These are phyloP conservation scores for Cordyceps javanica DNA, from an alignment of 2,329 filamentous ascomycete species.

Conservation along the genomic window DNA sequence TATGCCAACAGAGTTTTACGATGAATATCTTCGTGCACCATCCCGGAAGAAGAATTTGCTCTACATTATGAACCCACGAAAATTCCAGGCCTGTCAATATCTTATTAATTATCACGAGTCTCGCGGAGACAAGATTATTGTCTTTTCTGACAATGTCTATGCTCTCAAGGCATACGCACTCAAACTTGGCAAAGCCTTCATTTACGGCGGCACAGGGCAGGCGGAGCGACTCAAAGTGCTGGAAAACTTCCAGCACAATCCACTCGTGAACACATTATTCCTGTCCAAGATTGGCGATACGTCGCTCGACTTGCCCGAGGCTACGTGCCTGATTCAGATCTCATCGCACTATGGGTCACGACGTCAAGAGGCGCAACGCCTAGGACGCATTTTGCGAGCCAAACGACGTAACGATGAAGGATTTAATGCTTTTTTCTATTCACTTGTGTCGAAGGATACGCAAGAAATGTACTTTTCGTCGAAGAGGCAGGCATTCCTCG, in stretches of 20 bases:
- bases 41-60: constrained; percentile 47
- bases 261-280: constrained; percentile 85
- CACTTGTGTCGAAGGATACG: constrained; percentile 92
- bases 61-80: constrained; percentile 96
- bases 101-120: constrained; percentile 97
- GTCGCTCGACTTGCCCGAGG: constrained; percentile 93
- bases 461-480: constrained; percentile 97
- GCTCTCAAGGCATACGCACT: constrained; percentile 80
- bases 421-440: constrained; percentile 99
- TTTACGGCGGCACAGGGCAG: constrained; percentile 84
- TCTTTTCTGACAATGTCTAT: constrained; percentile 97
- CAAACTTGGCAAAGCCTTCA: constrained; percentile 80
- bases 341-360: constrained; percentile 96
- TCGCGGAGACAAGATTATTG: constrained; percentile 93
- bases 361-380: constrained; percentile 88
- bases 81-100: constrained; percentile 96
- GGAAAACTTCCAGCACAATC: constrained; percentile 92
- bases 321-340: constrained; percentile 94
- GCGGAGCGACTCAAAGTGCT: constrained; percentile 79
- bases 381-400: constrained; percentile 88
- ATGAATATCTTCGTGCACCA: constrained; percentile 76
- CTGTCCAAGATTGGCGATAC: constrained; percentile 97
- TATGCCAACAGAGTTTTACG: constrained; percentile 98
- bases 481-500: constrained; percentile 92
- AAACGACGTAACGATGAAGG: constrained; percentile 96